Evolutionary conservation across 1,284 basidiomycete species (phyloP), one percentile per base, ranked within the genome.

Genomic region (Cutaneotrichosporon curvatum): DNA sequence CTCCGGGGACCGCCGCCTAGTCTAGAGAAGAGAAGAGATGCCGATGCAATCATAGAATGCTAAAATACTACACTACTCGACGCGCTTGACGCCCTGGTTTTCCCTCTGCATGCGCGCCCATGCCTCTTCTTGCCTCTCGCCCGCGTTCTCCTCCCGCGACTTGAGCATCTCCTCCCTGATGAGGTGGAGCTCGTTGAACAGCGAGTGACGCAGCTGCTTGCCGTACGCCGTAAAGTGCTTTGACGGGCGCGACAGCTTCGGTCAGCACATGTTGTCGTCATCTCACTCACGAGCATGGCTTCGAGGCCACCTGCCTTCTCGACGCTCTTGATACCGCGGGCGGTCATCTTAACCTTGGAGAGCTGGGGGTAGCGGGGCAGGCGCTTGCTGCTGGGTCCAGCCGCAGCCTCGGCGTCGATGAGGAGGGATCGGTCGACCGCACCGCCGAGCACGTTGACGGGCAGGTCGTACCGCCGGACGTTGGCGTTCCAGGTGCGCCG

Each of bases 401-500:
- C 19, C 43, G 20, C 28, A 16, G 20, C 37, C 15, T 22, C 39
- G 28, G 31, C 28, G n/a, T 37, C n/a, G 19, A 18, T 21, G 3
- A n/a, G 15, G 18, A 32, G 21, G 41, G 18, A 37, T 37, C 35
- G 39, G 8, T 40, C 23, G 2, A 36, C 30, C 4, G 53, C 51
- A 15, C 50, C 55, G 11, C 52, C 57, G 11, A 67, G 44, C 3
- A 68, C 30, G 16, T 45, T 57, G 19, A 68, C 50, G 9, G 64
- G 61, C 45, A 61, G 56, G 48, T 65, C 56, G 20, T 58, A 49
- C 15, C 62, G 53, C 8, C 88, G 85, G 16, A 87, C 76, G 70
- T 95, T 95, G 20, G 90, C 87, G 21, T 87, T 74, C 90, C 90
- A 95, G 37, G 81, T 80, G 37, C 90, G 76, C 41, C 86, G 82